A percentile compares a stretch with the other conserved stretches of the same genome.
phyloP scores from a whole-genome alignment of 768 basidiomycete species.

The Suillus subluteus region DNA sequence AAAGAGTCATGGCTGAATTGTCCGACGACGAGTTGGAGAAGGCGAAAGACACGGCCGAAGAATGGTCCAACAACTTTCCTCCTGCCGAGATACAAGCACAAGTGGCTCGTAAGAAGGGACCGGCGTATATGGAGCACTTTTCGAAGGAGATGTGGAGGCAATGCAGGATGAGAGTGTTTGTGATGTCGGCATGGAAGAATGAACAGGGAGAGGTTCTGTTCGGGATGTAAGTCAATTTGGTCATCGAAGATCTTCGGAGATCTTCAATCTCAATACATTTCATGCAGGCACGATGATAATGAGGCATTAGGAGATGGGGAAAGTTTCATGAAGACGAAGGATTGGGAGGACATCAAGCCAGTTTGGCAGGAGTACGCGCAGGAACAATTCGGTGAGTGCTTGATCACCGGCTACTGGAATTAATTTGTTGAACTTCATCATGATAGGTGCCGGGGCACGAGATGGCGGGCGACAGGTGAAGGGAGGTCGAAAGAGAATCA shows the following conservation, averaged over 20 bases:
- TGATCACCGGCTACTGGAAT: no score
- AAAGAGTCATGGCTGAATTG: no score
- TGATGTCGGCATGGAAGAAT: no score
- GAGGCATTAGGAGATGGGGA: neutral
- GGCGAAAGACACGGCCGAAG: no score
- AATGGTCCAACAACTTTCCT: neutral
- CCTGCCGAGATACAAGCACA: neutral
- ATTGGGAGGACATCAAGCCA: neutral
- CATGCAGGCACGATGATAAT: neutral
- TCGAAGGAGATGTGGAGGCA: neutral
- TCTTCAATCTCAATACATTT: neutral
- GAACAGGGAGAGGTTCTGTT: no score
- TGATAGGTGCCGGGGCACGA: neutral
- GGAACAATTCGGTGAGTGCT: neutral
- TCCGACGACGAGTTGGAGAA: no score
- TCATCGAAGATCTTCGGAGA: neutral
- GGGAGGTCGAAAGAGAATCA: neutral
- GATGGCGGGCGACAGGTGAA: neutral
- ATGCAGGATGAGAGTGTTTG: no score
- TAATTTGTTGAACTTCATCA: fast-evolving
- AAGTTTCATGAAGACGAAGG: neutral
- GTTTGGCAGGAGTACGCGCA: neutral
- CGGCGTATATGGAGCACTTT: neutral
- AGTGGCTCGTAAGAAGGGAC: neutral
- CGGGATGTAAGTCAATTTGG: neutral